phyloP scores from a whole-genome alignment of 148 eudicot species.

The Silene conica region DNA sequence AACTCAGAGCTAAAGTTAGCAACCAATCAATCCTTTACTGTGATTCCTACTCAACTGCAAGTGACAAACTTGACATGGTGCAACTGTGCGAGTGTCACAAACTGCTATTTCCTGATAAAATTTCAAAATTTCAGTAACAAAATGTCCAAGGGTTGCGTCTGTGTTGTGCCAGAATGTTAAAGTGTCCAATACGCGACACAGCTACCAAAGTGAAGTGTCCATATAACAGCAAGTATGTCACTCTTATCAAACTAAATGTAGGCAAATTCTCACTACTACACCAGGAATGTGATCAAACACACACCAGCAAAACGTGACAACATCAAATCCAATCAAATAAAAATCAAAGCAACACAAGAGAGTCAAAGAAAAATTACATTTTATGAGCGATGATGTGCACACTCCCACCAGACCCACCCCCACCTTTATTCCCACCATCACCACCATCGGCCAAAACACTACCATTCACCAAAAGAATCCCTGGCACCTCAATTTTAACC shows the following conservation, averaged over 20 bases:
- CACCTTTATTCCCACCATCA: constrained; percentile 71
- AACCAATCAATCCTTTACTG: background rate
- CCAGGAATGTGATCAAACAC: background rate
- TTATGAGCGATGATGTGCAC: constrained; percentile 63
- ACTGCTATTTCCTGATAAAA: background rate
- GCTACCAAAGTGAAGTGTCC: background rate
- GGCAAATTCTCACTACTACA: background rate
- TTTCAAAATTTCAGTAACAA: background rate
- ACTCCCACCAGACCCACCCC: constrained; percentile 99
- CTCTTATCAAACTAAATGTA: background rate
- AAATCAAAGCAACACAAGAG: background rate
- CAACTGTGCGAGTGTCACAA: background rate
- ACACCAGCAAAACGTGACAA: background rate
- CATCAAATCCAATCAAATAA: constrained; percentile 10
- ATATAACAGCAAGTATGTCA: background rate
- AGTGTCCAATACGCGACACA: background rate
- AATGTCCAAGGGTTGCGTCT: background rate
- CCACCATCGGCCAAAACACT: constrained; percentile 87
- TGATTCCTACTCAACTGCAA: background rate
- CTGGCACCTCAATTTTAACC: constrained; percentile 43
- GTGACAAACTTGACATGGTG: background rate
- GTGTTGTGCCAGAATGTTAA: background rate
- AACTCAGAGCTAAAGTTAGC: background rate
- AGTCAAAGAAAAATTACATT: constrained; percentile 47
- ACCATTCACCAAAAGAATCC: constrained; percentile 63